Evolutionary conservation across 768 basidiomycete species (phyloP).

Genomic region (Lentinus brumalis): DNA sequence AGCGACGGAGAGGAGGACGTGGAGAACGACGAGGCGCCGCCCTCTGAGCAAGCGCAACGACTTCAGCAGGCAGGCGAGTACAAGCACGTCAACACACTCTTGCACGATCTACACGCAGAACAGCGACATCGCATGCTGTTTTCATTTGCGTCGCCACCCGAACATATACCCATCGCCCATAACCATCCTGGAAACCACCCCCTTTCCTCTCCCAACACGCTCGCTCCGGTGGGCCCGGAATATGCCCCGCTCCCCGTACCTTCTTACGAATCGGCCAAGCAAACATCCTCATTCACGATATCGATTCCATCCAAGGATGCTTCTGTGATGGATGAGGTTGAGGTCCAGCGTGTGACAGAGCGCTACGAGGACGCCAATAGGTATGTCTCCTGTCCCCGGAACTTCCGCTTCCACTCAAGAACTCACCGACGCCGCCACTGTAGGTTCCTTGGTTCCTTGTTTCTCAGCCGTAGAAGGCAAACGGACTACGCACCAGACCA

Average conservation of each 20-base stretch:
- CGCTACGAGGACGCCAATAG: conserved; percentile 68
- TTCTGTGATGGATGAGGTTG: conserved; percentile 40
- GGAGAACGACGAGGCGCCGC: conserved; percentile 11
- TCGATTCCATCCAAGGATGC: conserved; percentile 11
- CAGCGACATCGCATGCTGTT: conserved; percentile 64
- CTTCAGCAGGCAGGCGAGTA: conserved; percentile 44
- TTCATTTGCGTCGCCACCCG: conserved; percentile 13
- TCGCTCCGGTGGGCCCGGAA: not conserved
- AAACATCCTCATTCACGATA: conserved; percentile 2
- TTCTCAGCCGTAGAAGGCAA: conserved; percentile 57
- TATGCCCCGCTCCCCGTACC: not conserved
- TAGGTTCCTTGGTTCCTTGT: conserved; percentile 65
- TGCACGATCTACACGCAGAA: conserved; percentile 70
- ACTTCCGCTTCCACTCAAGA: not conserved
- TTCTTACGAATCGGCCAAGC: not conserved
- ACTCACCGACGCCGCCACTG: conserved; percentile 4
- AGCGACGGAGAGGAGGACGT: conserved; percentile 28
- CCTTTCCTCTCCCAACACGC: conserved; percentile 1
- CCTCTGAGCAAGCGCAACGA: conserved; percentile 16
- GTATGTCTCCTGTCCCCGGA: conserved; percentile 36
- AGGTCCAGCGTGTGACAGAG: conserved; percentile 47
- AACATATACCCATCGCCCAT: not conserved
- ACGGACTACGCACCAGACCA: not conserved
- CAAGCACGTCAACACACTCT: conserved; percentile 60
- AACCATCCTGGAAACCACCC: not conserved